Conservation (phyloP, 73 alveolate genomes). For the Paramecium primaurelia region DNA sequence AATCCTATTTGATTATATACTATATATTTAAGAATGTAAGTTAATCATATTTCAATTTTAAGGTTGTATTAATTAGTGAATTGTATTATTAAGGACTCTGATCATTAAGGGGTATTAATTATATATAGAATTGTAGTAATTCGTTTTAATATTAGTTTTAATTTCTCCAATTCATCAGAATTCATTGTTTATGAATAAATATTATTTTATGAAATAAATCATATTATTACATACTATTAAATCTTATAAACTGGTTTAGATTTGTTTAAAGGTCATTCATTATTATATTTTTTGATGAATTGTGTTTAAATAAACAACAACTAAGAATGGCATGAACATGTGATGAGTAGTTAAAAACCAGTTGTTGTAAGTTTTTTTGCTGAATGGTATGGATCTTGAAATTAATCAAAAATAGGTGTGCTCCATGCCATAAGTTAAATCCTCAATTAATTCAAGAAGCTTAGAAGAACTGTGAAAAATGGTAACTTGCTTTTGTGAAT, state of each 20-base stretch:
- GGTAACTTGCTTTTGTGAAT: not conserved
- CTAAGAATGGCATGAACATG: not conserved
- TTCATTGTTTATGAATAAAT: not conserved
- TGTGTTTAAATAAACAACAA: not conserved
- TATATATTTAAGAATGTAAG: no score
- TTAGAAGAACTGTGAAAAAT: not conserved
- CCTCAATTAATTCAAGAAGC: slow-evolving; percentile 13
- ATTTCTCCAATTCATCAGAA: not conserved
- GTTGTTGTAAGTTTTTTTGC: slow-evolving; percentile 33
- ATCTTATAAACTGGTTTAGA: slow-evolving; percentile 28
- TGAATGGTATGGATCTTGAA: not conserved
- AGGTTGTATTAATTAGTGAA: no score
- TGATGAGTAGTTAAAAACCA: not conserved
- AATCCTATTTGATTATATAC: no score
- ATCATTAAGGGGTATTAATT: not conserved
- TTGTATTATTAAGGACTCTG: not conserved
- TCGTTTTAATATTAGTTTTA: not conserved
- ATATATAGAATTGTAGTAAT: not conserved
- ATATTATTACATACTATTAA: not conserved
- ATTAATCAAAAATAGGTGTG: not conserved
- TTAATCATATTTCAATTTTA: no score
- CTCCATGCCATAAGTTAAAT: slow-evolving; percentile 25
- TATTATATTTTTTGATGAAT: not conserved
- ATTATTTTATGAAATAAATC: not conserved
- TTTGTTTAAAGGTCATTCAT: not conserved